A percentile compares a stretch with the other conserved stretches of the same genome.
Evolutionary conservation across 2,329 filamentous ascomycete species (phyloP).

Genomic region (Neoascochyta sp.): DNA sequence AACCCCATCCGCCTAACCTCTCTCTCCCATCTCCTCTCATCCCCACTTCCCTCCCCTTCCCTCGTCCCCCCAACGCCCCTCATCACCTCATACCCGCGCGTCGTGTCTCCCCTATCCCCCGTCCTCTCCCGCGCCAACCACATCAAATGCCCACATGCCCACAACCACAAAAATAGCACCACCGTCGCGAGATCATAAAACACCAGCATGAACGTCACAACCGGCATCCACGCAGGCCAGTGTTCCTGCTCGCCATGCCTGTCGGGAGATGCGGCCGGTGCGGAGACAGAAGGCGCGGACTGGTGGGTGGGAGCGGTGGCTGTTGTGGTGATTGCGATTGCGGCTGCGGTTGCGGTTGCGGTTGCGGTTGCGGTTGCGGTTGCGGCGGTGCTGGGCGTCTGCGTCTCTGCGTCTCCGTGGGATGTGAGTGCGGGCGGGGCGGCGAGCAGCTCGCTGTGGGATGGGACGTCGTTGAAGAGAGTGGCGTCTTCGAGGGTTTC

Average conservation of each 20-base stretch:
- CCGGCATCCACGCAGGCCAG: constrained; percentile 8
- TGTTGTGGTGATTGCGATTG: not conserved
- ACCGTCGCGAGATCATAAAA: constrained; percentile 15
- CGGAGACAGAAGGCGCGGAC: not conserved
- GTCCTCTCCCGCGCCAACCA: constrained; percentile 3
- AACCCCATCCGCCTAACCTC: constrained; percentile 27
- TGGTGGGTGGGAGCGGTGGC: constrained; percentile 1
- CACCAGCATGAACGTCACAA: constrained; percentile 12
- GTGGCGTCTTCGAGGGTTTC: no score
- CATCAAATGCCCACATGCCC: constrained; percentile 10
- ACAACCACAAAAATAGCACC: constrained; percentile 11
- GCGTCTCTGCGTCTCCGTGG: no score
- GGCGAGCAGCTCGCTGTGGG: no score
- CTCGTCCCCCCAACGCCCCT: constrained; percentile 2
- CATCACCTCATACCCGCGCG: constrained; percentile 1
- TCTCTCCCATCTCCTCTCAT: constrained; percentile 10
- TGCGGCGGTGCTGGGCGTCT: no score
- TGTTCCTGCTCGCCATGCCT: not conserved
- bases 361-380: not conserved
- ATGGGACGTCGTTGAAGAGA: no score
- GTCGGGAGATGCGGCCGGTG: not conserved
- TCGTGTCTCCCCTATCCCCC: constrained; percentile 1
- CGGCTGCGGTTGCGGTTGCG: not conserved
- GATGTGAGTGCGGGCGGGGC: no score
- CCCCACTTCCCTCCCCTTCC: constrained; percentile 1